Conservation (phyloP, 2,329 filamentous ascomycete genomes). For the Neospermospora avenae region DNA sequence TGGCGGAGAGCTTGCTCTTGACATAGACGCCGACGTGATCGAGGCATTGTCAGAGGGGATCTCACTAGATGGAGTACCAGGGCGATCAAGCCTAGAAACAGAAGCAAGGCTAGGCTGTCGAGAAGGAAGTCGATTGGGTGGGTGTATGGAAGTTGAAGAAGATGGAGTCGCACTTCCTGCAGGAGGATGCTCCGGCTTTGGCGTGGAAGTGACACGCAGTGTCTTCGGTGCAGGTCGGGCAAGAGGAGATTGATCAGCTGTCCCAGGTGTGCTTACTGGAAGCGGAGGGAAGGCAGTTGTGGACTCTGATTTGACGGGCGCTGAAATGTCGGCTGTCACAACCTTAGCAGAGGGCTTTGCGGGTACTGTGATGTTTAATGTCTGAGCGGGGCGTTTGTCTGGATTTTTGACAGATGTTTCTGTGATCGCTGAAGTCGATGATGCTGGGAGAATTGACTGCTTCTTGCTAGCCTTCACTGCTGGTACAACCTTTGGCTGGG, state of each 20-base stretch:
- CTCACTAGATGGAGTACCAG: conserved; percentile 73
- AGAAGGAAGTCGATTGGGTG: conserved; percentile 42
- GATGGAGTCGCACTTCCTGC: conserved; percentile 30
- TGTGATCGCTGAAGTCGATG: not conserved
- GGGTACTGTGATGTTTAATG: conserved; percentile 50
- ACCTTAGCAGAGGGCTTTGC: conserved; percentile 36
- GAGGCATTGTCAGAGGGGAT: conserved; percentile 74
- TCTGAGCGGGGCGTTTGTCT: conserved; percentile 30
- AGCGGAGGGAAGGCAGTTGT: conserved; percentile 50
- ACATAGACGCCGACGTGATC: conserved; percentile 68
- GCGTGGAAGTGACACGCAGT: conserved; percentile 65
- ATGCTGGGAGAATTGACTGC: conserved; percentile 14
- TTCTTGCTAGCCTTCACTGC: not conserved
- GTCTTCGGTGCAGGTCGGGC: conserved; percentile 58
- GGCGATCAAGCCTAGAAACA: conserved; percentile 47
- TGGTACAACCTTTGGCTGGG: not conserved
- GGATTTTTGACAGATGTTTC: conserved; percentile 16
- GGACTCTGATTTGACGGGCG: conserved; percentile 13
- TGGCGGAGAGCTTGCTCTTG: conserved; percentile 70
- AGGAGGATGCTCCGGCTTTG: conserved; percentile 56
- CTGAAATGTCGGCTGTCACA: conserved; percentile 5
- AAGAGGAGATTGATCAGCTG: conserved; percentile 50
- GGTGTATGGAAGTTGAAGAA: conserved; percentile 36
- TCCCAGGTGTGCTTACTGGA: conserved; percentile 44
- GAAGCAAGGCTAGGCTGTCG: conserved; percentile 50